phyloP scores from a whole-genome alignment of 495 filamentous ascomycete genomes.

The Podospora pseudoanserina region DNA sequence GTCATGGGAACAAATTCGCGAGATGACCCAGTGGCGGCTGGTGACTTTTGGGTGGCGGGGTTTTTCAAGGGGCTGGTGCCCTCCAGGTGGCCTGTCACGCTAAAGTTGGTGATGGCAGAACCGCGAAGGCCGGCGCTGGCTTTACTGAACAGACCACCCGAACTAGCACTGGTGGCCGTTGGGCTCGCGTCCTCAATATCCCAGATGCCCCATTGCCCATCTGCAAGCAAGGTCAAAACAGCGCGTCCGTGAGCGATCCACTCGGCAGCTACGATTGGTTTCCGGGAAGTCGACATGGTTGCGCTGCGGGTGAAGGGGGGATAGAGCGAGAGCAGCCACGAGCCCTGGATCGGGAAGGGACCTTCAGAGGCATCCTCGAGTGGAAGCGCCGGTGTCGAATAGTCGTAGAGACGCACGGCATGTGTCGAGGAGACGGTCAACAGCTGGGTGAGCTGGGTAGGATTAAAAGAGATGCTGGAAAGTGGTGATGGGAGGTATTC shows the following conservation, averaged over 20 bases:
- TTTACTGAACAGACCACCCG: constrained; percentile 54
- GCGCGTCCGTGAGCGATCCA: constrained; percentile 81
- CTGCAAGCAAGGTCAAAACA: constrained; percentile 69
- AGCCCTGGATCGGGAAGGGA: constrained; percentile 49
- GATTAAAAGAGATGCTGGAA: constrained; percentile 68
- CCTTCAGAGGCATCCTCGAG: constrained; percentile 45
- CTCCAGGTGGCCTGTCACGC: constrained; percentile 64
- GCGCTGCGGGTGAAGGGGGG: constrained; percentile 57
- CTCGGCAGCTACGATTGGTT: constrained; percentile 72
- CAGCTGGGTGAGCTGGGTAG: constrained; percentile 57
- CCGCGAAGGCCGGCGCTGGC: constrained; percentile 57
- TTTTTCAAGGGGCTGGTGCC: constrained; percentile 44
- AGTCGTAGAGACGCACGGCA: constrained; percentile 64
- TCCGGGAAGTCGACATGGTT: constrained; percentile 50
- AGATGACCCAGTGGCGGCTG: constrained; percentile 26
- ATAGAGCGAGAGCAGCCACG: constrained; percentile 69
- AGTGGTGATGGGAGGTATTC: constrained; percentile 64
- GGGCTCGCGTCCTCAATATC: constrained; percentile 67
- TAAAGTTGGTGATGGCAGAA: constrained; percentile 63
- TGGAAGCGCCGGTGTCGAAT: constrained; percentile 40
- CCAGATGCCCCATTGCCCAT: constrained; percentile 95
- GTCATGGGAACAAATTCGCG: constrained; percentile 74
- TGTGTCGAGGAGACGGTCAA: constrained; percentile 65
- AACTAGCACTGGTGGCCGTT: constrained; percentile 24
- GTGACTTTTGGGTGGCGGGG: constrained; percentile 44